Base-by-base conservation (phyloP, 805 yeast species). In the Starmerella bombicola region DNA sequence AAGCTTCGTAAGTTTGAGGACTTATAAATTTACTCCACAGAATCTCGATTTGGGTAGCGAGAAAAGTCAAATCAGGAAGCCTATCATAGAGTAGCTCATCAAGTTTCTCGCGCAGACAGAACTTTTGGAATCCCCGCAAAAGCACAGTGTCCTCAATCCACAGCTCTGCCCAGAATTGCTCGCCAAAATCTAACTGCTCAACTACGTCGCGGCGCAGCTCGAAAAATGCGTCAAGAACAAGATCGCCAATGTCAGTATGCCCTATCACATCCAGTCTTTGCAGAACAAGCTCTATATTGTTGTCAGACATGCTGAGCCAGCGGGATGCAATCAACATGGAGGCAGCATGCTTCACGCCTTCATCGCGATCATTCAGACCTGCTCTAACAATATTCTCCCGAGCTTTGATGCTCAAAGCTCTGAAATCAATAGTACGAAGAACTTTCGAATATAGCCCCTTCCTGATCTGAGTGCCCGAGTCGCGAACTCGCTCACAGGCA, bases 321-420 rank as follows among this genome's bases (percentile, higher is more conserved):
- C 69, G 69, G 21, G 65, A 62, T 2, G 81, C 69, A 33, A 91
- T 66, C 75, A 85, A 70, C 47, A 73, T 71, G 1, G 69, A 60
- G 4, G 95, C 84, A 0, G 95, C 88, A 21, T 64, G 65, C 48
- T 74, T 65, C 1, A 91, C 96, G 5, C 66, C 50, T 4, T 68
- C 74, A 48, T 86, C 95, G 49, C 96, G 72, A 59, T 88, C 98
- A 46, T 74, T 75, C 37, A 88, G 66, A 3, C 98, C 97, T 84
- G 94, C 81, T 32, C 69, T 66, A 17, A 91, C 65, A 19, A 91
- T 57, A 40, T 71, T 69, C 42, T 80, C 88, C 31, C 95, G 64
- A 24, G 71, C 65, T 6, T 64, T 64, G 36, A 71, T 64, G 24
- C 68, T 70, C 8, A 83, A 63, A 18, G 64, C 62, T 28, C 76